These are phyloP conservation scores for Melastoma malabathricum DNA, from an alignment of 345 rosid species.

Conservation along the genomic window DNA sequence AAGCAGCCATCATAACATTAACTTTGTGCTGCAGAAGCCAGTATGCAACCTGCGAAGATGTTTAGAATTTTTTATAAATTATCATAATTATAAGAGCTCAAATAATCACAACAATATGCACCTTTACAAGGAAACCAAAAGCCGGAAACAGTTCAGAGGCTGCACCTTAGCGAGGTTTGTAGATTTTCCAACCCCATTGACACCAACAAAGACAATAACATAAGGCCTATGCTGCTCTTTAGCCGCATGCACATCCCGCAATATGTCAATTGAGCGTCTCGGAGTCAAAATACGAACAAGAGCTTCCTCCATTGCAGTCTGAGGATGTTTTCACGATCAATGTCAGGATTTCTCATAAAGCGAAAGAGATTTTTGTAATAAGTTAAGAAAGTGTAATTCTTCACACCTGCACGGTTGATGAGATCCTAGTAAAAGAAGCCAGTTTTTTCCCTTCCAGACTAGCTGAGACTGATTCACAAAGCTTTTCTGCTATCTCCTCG, in stretches of 20 bases:
- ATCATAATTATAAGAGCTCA: no score
- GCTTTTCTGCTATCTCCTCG: conserved; percentile 96
- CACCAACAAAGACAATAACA: conserved; percentile 94
- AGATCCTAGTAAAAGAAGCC: conserved; percentile 93
- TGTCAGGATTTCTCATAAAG: not conserved
- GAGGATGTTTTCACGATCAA: conserved; percentile 10
- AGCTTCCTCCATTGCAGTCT: conserved; percentile 98
- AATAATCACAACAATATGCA: no score
- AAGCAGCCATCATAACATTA: conserved; percentile 98
- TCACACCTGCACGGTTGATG: conserved; percentile 84
- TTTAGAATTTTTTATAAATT: not conserved
- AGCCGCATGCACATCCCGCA: conserved; percentile 88
- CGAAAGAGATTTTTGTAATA: not conserved
- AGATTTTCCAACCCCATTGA: conserved; percentile 97
- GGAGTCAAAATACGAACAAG: conserved; percentile 95
- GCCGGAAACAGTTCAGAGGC: not conserved
- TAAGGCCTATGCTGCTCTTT: conserved; percentile 90
- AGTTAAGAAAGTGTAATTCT: conserved; percentile 1
- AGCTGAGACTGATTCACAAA: conserved; percentile 90
- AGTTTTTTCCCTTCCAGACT: conserved; percentile 96
- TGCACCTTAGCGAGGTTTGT: conserved; percentile 86
- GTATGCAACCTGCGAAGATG: conserved; percentile 58
- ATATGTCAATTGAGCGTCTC: conserved; percentile 84
- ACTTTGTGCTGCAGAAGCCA: conserved; percentile 94
- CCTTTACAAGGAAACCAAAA: no score